Evolutionary conservation across 805 yeast species (phyloP).

Genomic region (Tetrapisispora phaffii): DNA sequence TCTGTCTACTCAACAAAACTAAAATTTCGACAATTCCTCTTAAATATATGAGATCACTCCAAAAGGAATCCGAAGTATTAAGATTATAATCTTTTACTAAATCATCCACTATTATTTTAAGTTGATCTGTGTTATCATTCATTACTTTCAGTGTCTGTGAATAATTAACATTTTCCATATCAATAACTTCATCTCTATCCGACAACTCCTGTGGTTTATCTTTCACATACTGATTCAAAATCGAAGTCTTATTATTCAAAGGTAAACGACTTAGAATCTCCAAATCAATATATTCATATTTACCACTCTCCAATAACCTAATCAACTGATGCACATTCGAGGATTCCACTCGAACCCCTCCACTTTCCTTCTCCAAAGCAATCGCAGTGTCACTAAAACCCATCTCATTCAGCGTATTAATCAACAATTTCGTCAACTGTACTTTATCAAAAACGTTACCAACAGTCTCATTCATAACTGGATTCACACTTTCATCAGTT

Average conservation of each 20-base stretch:
- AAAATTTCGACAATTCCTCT: slow-evolving; percentile 17
- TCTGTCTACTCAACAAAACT: slow-evolving; percentile 21
- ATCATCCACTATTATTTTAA: background rate
- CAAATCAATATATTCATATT: slow-evolving; percentile 29
- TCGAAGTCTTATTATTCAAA: slow-evolving; percentile 16
- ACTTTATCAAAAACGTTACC: slow-evolving; percentile 18
- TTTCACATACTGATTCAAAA: background rate
- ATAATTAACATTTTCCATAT: background rate
- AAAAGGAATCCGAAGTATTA: background rate
- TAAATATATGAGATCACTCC: background rate
- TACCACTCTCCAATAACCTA: slow-evolving; percentile 32
- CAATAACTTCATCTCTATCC: background rate
- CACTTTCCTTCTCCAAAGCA: slow-evolving; percentile 34
- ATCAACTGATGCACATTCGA: slow-evolving; percentile 35
- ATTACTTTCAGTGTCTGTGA: background rate
- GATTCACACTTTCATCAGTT: background rate
- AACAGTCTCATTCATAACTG: background rate
- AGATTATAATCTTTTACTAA: background rate
- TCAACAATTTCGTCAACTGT: slow-evolving; percentile 39
- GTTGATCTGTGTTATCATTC: background rate
- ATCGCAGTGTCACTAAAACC: slow-evolving; percentile 36
- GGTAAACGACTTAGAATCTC: slow-evolving; percentile 25
- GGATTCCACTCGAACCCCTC: slow-evolving; percentile 34
- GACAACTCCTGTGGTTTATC: background rate
- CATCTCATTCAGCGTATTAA: slow-evolving; percentile 41